Percentiles rank a stretch among this genome's conserved stretches.
Evolutionary conservation across 305 asterid species (phyloP).

Genomic region (Fraxinus greggii): DNA sequence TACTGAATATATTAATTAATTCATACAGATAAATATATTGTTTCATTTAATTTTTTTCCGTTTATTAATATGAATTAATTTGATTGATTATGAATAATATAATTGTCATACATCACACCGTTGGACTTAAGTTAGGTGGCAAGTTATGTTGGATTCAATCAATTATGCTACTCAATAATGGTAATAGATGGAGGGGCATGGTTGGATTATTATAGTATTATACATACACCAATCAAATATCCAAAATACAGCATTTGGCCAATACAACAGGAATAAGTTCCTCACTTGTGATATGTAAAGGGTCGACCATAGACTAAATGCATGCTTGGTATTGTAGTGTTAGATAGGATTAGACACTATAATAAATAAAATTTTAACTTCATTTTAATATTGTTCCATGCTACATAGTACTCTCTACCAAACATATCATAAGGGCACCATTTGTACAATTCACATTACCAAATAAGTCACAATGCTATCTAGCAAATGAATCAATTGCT

Average conservation of each 20-base stretch:
- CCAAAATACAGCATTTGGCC: background rate
- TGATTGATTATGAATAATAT: background rate
- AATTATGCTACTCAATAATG: constrained; percentile 13
- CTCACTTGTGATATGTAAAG: background rate
- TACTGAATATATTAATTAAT: background rate
- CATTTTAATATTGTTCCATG: background rate
- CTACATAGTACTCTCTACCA: background rate
- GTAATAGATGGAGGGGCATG: background rate
- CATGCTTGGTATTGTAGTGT: background rate
- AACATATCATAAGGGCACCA: background rate
- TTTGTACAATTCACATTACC: background rate
- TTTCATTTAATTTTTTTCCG: background rate
- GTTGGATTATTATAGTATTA: background rate
- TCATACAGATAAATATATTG: background rate
- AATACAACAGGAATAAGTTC: background rate
- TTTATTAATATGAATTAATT: background rate
- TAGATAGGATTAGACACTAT: background rate
- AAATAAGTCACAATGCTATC: background rate
- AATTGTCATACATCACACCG: background rate
- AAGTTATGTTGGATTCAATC: background rate
- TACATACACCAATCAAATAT: background rate
- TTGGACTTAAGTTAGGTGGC: background rate
- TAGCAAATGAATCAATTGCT: background rate
- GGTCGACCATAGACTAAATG: background rate
- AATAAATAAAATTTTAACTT: background rate